These are phyloP conservation scores for Aureobasidium sp. DNA, from an alignment of 2,329 filamentous ascomycete genomes.

Conservation along the genomic window DNA sequence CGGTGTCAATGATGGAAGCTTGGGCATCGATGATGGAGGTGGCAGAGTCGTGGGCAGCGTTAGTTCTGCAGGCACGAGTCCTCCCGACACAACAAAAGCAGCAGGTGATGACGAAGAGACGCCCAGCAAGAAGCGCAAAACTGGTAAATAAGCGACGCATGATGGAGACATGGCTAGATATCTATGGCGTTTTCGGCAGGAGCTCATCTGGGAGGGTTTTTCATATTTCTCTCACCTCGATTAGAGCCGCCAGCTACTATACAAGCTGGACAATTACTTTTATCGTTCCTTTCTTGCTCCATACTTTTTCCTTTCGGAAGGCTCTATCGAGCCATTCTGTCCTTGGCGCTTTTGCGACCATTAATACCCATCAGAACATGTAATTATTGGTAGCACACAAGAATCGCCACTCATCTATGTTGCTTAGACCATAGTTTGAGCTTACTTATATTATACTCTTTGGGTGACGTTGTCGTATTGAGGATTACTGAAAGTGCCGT, in stretches of 20 bases:
- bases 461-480: no score
- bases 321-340: no score
- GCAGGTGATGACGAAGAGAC: slow-evolving; percentile 20
- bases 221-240: neutral
- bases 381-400: no score
- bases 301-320: neutral
- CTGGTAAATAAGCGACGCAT: neutral
- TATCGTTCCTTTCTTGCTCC: neutral
- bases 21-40: slow-evolving; percentile 18
- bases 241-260: neutral
- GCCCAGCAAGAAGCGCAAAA: slow-evolving; percentile 21
- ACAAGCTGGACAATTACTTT: neutral
- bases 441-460: no score
- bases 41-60: slow-evolving; percentile 35
- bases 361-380: no score
- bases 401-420: no score
- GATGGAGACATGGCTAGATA: neutral
- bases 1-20: neutral
- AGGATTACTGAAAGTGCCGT: no score
- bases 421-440: no score
- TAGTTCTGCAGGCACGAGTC: slow-evolving; percentile 33
- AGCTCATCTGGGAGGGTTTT: neutral
- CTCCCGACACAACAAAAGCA: slow-evolving; percentile 19
- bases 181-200: neutral
- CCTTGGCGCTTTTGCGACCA: no score